These are phyloP conservation scores for Ogataea hybrid DNA, from an alignment of 1,139 yeast genomes.

Conservation along the genomic window DNA sequence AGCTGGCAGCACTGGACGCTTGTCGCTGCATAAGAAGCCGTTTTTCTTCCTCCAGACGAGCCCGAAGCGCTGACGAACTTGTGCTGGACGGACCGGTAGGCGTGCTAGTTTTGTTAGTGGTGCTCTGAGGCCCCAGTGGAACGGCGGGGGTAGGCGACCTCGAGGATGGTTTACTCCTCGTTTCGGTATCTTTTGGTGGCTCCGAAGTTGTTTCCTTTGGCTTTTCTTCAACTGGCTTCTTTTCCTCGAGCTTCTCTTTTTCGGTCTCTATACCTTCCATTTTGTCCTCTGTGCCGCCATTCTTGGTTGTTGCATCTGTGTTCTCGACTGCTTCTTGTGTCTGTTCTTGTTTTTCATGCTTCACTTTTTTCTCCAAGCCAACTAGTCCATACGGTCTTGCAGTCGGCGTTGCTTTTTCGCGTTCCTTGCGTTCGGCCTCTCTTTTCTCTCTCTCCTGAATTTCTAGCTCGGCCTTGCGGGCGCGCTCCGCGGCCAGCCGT, in stretches of 20 bases:
- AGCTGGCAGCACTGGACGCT: slow-evolving; percentile 3
- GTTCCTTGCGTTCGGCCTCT: slow-evolving; percentile 21
- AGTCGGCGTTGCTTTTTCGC: slow-evolving; percentile 5
- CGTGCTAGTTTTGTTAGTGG: background rate
- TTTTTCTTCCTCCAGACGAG: slow-evolving; percentile 19
- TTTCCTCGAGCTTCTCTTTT: background rate
- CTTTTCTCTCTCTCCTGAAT: slow-evolving; percentile 25
- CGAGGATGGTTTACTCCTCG: background rate
- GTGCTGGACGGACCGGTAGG: slow-evolving; percentile 2
- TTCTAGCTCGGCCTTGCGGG: slow-evolving; percentile 15
- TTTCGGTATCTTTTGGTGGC: background rate
- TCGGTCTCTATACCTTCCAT: slow-evolving; percentile 1
- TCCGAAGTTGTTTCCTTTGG: background rate
- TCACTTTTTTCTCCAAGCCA: slow-evolving; percentile 20
- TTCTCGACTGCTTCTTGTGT: slow-evolving; percentile 2
- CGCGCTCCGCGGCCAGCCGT: slow-evolving; percentile 17
- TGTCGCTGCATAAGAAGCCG: slow-evolving; percentile 14
- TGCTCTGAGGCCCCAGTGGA: background rate
- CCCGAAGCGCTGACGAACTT: slow-evolving; percentile 11
- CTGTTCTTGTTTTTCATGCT: slow-evolving; percentile 1
- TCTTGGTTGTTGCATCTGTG: background rate
- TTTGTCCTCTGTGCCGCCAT: background rate
- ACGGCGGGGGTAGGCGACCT: slow-evolving; percentile 1
- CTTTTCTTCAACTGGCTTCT: background rate
- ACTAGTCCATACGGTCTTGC: slow-evolving; percentile 31